Base-by-base conservation (phyloP, 2,329 filamentous ascomycete species). In the Colletotrichum truncatum region DNA sequence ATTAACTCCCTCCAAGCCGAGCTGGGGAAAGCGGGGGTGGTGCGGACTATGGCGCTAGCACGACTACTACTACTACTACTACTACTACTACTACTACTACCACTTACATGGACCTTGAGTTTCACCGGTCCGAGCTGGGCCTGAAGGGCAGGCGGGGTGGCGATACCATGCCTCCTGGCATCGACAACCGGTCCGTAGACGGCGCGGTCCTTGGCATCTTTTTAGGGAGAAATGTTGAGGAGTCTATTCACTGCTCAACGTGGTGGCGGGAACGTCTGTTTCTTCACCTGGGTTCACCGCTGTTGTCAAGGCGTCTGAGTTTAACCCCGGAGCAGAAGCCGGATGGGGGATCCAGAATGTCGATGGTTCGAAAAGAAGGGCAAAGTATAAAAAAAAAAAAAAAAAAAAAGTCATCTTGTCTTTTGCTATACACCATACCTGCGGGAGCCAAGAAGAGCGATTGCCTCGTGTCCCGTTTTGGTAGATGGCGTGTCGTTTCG, bases 401-500 rank as follows among this genome's bases (percentile, higher is more conserved):
- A n/a, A n/a, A n/a, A n/a, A n/a, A n/a, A n/a, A n/a, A n/a, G n/a
- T n/a, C n/a, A n/a, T n/a, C 32, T 38, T 34, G n/a, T 32, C 28
- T 23, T 25, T n/a, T n/a, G n/a, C n/a, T n/a, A n/a, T n/a, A n/a
- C 23, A 18, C 12, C 16, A 21, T 21, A 32, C 12, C 6, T 32
- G 21, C 16, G 41, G 45, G 32, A 32, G 25, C 49, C 56, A 65
- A 43, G 21, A 54, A 18, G 9, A 12, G 28, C 34, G 12, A 28
- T 46, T 52, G 28, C 39, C 16, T 10, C 49, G 21, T 14, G 25
- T 18, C 34, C 41, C 39, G 39, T 26, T 61, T 49, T 61, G 16
- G 55, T 21, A 34, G 62, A 34, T 41, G 39, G 62, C 38, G 55
- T 62, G 62, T 11, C 28, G 62, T 65, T 65, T 65, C 57, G 62